Evolutionary conservation across 2,329 filamentous ascomycete genomes (phyloP), one percentile per base, ranked within the genome.

Genomic region (Spiromastix sp.): DNA sequence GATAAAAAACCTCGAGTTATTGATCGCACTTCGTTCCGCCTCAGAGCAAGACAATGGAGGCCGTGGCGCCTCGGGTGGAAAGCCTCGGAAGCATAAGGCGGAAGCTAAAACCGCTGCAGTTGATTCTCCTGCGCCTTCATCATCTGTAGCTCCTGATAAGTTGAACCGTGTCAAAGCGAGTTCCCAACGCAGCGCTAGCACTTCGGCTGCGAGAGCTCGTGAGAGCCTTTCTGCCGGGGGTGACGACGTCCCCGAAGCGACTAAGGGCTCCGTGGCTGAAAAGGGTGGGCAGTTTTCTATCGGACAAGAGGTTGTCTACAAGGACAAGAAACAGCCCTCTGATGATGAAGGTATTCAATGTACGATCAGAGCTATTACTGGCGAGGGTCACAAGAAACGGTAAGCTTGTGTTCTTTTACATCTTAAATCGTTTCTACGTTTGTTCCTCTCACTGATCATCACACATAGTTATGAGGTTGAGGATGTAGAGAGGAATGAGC

Each of bases 401-500:
- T 68, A 53, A 47, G 57, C 44, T 45, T 46, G 46, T 38, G 34
- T 22, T 37, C 32, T 25, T 20, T 5, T 5, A 17, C 18, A 7
- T 12, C 34, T 22, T 18, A 24, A 21, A 24, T 36, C 41, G 37
- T 17, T 37, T 46, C 16, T 41, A 45, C 47, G 42, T 36, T 43
- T 40, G 25, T 30, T 42, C 3, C 20, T 24, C 15, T 35, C 36
- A 16, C 31, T n/a, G n/a, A n/a, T n/a, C n/a, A n/a, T n/a, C n/a
- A n/a, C n/a, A n/a, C n/a, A n/a, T n/a, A 74, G 81, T 29, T 87
- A 87, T 61, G 80, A 81, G 55, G 82, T 87, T 16, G 75, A 85
- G 48, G 83, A 89, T 50, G 79, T 81, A 19, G 82, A 85, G 51
- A 80, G 82, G 1, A 83, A 85, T 48, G 75, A 74, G 52, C 74